Conservation (phyloP, 148 eudicot species). For the Heliosperma pusillum region DNA sequence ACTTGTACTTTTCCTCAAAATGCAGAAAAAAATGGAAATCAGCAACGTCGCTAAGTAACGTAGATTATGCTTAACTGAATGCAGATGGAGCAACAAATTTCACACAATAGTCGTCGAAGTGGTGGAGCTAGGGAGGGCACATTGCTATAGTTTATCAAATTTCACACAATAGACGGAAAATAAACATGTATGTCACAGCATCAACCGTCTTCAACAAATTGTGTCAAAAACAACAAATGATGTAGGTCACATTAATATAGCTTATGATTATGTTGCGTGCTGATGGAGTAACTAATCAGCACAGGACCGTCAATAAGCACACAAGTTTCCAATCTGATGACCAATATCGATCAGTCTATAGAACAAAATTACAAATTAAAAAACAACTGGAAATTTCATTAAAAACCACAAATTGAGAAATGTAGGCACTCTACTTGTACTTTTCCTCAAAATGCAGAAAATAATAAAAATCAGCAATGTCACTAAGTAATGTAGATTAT, state of each 20-base stretch:
- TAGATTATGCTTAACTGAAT: too few relatives aligned
- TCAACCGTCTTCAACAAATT: background rate
- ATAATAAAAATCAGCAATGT: background rate
- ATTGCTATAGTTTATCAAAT: conserved; percentile 24
- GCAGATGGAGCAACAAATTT: too few relatives aligned
- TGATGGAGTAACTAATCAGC: conserved; percentile 22
- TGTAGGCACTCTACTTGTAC: background rate
- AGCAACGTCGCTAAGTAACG: too few relatives aligned
- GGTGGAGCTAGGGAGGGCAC: too few relatives aligned
- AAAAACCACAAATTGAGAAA: background rate
- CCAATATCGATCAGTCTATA: background rate
- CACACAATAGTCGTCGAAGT: too few relatives aligned
- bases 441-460: background rate
- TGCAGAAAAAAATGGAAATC: too few relatives aligned
- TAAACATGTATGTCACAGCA: conserved; percentile 13
- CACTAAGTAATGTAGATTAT: conserved; percentile 5
- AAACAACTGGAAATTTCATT: too few relatives aligned
- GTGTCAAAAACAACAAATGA: background rate
- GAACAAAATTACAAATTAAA: background rate
- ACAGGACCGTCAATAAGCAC: conserved; percentile 34
- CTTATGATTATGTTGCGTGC: conserved; percentile 30
- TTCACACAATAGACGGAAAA: too few relatives aligned
- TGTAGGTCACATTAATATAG: conserved; percentile 23
- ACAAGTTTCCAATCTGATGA: background rate
- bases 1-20: too few relatives aligned